Conservation (phyloP, 1,139 yeast genomes). For the Sugiyamaella castrensis region DNA sequence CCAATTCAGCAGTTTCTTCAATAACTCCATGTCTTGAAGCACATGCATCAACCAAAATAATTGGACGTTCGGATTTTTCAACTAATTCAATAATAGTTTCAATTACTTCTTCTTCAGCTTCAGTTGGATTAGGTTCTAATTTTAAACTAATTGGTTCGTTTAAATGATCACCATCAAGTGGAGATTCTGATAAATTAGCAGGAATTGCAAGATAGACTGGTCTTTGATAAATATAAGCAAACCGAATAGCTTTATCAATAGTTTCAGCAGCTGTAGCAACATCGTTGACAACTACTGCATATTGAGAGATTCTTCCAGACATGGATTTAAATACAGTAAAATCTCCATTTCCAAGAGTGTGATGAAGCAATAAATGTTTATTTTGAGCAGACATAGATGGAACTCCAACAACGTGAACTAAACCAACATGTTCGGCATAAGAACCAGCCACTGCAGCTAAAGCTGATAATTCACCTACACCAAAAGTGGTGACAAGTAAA, state of each 20-base stretch:
- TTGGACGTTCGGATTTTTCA: slow-evolving; percentile 59
- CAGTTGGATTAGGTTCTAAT: slow-evolving; percentile 61
- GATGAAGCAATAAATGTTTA: slow-evolving; percentile 56
- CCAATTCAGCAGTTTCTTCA: slow-evolving; percentile 59
- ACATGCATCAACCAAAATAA: slow-evolving; percentile 83
- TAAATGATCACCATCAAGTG: slow-evolving; percentile 54
- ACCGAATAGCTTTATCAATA: slow-evolving; percentile 71
- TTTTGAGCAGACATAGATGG: slow-evolving; percentile 62
- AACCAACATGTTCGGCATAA: slow-evolving; percentile 61
- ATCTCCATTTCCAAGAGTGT: slow-evolving; percentile 81
- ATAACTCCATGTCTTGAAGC: slow-evolving; percentile 72
- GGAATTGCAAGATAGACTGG: slow-evolving; percentile 85
- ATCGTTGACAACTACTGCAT: slow-evolving; percentile 62
- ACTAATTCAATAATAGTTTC: slow-evolving; percentile 54
- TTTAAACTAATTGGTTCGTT: slow-evolving; percentile 63
- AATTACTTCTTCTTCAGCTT: slow-evolving; percentile 66
- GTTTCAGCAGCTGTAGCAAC: slow-evolving; percentile 60
- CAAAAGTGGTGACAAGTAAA: slow-evolving; percentile 61
- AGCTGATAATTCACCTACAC: slow-evolving; percentile 73
- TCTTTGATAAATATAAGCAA: slow-evolving; percentile 68
- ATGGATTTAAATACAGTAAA: slow-evolving; percentile 74
- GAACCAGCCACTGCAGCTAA: slow-evolving; percentile 66
- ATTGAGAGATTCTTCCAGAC: slow-evolving; percentile 66
- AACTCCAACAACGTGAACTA: slow-evolving; percentile 65
- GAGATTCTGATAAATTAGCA: slow-evolving; percentile 70